Evolutionary conservation across 495 filamentous ascomycete species (phyloP).

Genomic region (Penicillium coffeae): DNA sequence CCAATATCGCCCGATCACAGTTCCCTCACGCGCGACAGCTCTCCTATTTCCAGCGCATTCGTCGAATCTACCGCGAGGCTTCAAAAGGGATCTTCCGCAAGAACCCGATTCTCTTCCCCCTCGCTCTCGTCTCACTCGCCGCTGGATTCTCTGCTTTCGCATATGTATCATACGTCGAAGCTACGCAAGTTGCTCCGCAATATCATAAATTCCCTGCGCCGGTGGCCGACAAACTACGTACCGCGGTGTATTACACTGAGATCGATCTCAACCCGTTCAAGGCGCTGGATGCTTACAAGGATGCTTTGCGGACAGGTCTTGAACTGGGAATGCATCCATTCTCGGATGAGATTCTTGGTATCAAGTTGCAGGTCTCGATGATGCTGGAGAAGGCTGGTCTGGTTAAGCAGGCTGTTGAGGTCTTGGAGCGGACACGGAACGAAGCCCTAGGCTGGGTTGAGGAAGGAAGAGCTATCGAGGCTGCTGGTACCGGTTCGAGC

Average conservation of each 20-base stretch:
- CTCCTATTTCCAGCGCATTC: slow-evolving; percentile 25
- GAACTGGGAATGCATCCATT: slow-evolving; percentile 79
- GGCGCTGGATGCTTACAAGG: slow-evolving; percentile 76
- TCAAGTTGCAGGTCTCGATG: slow-evolving; percentile 75
- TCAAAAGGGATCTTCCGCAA: slow-evolving; percentile 46
- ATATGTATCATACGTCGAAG: slow-evolving; percentile 58
- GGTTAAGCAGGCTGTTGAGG: slow-evolving; percentile 61
- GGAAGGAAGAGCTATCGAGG: slow-evolving; percentile 41
- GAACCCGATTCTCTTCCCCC: slow-evolving; percentile 40
- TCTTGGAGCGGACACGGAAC: slow-evolving; percentile 59
- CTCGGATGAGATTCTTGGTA: slow-evolving; percentile 81
- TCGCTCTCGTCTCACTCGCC: slow-evolving; percentile 48
- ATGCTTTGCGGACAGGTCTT: slow-evolving; percentile 65
- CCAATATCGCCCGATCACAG: slow-evolving; percentile 4
- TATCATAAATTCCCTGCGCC: slow-evolving; percentile 77
- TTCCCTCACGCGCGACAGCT: slow-evolving; percentile 17
- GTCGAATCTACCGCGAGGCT: slow-evolving; percentile 34
- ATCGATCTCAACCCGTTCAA: slow-evolving; percentile 62
- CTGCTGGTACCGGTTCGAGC: slow-evolving; percentile 19
- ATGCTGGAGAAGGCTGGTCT: slow-evolving; percentile 73
- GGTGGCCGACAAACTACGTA: slow-evolving; percentile 76
- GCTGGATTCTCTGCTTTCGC: slow-evolving; percentile 31
- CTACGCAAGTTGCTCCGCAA: slow-evolving; percentile 56
- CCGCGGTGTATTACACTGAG: slow-evolving; percentile 82
- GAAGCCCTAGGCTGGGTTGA: slow-evolving; percentile 55